Evolutionary conservation across 192 early-diverging fungal genomes (phyloP).

Genomic region (Spinellus fusiger): DNA sequence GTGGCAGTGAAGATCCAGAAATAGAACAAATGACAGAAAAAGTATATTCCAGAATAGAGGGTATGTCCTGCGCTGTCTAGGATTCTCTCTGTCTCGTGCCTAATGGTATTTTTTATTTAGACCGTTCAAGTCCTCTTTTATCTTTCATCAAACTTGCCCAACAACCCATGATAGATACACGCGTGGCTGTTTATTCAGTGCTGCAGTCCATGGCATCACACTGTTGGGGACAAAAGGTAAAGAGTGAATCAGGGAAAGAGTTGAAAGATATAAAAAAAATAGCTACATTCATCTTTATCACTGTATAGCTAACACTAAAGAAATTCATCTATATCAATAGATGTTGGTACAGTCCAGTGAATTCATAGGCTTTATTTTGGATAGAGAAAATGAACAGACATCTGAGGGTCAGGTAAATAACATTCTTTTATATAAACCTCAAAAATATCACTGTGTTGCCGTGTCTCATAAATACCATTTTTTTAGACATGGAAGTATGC

Average conservation of each 20-base stretch:
- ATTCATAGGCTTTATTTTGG: conserved; percentile 34
- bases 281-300: background rate
- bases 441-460: background rate
- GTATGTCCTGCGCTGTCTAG: conserved; percentile 1
- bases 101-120: conserved; percentile 5
- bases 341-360: conserved; percentile 11
- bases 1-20: background rate
- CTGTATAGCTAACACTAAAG: too few relatives aligned
- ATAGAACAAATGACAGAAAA: conserved; percentile 7
- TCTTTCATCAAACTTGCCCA: conserved; percentile 12
- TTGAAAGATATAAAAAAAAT: background rate
- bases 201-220: conserved; percentile 22
- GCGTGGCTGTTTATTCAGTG: conserved; percentile 29
- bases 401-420: conserved; percentile 33
- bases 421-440: background rate
- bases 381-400: conserved; percentile 28
- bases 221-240: conserved; percentile 24
- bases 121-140: conserved; percentile 9
- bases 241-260: background rate
- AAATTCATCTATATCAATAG: too few relatives aligned
- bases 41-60: conserved; percentile 5
- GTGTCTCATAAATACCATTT: background rate
- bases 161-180: conserved; percentile 22
- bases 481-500: conserved; percentile 36
- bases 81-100: background rate